Evolutionary conservation across 2,329 filamentous ascomycete genomes (phyloP), one percentile per base, ranked within the genome.

Genomic region (Lecanicillium sp.): DNA sequence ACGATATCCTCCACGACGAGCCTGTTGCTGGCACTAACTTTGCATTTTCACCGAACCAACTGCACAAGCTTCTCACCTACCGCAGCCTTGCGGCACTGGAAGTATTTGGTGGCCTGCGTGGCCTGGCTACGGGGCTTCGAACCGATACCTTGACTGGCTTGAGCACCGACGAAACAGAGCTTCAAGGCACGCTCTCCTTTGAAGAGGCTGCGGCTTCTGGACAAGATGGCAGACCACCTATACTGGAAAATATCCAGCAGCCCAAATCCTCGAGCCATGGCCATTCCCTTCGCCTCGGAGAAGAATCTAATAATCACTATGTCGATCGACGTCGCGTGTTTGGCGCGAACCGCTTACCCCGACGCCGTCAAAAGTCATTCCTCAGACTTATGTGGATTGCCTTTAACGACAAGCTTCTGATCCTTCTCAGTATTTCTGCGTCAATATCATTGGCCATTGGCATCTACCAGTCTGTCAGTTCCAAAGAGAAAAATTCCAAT

Each of bases 351-450:
- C 52, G 51, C 7, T 52, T 55, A 2, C 60, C 53, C 0, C 77
- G 76, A 47, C 75, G 75, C 50, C 83, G 83, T 51, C 67, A 78
- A 17, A 87, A 86, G 55, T 79, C 68, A 29, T 78, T 88, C 37
- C 65, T 82, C 43, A 68, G 80, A 51, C 62, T 88, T 36, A 49
- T 62, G 45, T 89, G 84, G 84, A 82, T 86, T 51, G 83, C 83
- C 2, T 86, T 85, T 61, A 87, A 88, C 53, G 84, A 89, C 59
- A 89, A 88, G 51, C 78, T 89, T 9, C 64, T 87, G 37, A 83
- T 87, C 39, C 62, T 87, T 4, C 66, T 87, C 42, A 82, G 80
- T 1, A 67, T 79, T 15, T 83, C 83, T 7, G 84, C 83, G 2
- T 66, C 75, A n/a, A 77, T 89, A 27, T 87, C 84, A 2, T 66